Conservation (phyloP, 257 asterid genomes). For the Nyctanthes arbortristis region DNA sequence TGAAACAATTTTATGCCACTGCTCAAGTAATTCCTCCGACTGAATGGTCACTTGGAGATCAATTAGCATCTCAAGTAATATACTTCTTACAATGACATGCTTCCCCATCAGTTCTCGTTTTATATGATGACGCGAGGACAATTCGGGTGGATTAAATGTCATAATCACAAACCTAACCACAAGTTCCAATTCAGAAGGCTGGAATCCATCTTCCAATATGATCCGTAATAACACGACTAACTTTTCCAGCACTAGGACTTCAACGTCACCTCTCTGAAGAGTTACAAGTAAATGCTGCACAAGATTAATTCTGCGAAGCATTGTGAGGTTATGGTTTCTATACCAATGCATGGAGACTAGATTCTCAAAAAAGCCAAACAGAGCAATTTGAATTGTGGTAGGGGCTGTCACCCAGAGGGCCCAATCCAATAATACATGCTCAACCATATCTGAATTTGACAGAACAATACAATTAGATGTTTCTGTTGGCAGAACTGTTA, state of each 20-base stretch:
- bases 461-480: slow-evolving; percentile 95
- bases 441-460: slow-evolving; percentile 99
- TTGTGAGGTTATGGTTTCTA: slow-evolving; percentile 94
- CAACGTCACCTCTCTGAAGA: slow-evolving; percentile 98
- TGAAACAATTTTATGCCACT: slow-evolving; percentile 98
- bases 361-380: slow-evolving; percentile 96
- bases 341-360: slow-evolving; percentile 99
- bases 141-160: slow-evolving; percentile 96
- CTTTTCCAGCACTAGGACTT: slow-evolving; percentile 92
- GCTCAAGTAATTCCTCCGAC: slow-evolving; percentile 97
- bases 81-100: slow-evolving; percentile 94
- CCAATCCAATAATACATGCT: slow-evolving; percentile 99
- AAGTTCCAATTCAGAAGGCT: slow-evolving; percentile 92
- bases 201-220: slow-evolving; percentile 94
- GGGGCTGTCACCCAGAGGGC: slow-evolving; percentile 95
- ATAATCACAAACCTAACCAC: slow-evolving; percentile 95
- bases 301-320: slow-evolving; percentile 92
- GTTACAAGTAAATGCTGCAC: slow-evolving; percentile 97
- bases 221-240: slow-evolving; percentile 89
- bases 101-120: slow-evolving; percentile 91
- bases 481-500: slow-evolving; percentile 68
- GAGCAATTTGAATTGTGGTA: slow-evolving; percentile 77
- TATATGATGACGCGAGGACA: slow-evolving; percentile 62
- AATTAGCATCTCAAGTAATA: slow-evolving; percentile 98
- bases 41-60: slow-evolving; percentile 96